Base-by-base conservation (phyloP, 495 filamentous ascomycete genomes). In the Penicillium malachiteum region DNA sequence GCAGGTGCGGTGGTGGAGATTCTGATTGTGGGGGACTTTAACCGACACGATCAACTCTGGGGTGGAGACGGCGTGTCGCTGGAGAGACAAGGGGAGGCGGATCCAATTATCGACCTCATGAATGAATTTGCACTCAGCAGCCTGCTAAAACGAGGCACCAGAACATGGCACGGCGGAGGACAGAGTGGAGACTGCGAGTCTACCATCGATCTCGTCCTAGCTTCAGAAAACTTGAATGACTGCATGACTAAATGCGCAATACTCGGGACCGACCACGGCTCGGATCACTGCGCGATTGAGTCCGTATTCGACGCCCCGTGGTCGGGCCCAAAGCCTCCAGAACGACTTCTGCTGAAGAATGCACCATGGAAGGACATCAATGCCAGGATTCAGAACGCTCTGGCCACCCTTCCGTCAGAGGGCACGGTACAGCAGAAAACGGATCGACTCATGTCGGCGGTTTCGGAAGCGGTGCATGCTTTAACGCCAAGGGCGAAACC, bases 21-120 rank as follows among this genome's bases (percentile, higher is more conserved):
- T 37, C 50, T 65, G 52, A 51, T 73, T 54, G 44, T 63, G 48
- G 66, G 68, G 41, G 66, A 74, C 61, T 71, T 71, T 46, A 72
- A 72, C 55, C 63, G 60, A 41, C 59, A 70, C 57, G 62, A 75
- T 62, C 62, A 65, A 53, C 60, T 74, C 10, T 76, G 57, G 69
- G 71, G 69, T 62, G 70, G 67, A 62, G 69, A 71, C 48, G 50
- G 64, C 12, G 58, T 74, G 37, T 58, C 58, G n/a, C 49, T 44
- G 30, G 46, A 21, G 32, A 66, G 63, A 48, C 62, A 73, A 38
- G 70, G 68, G 18, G 65, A 75, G 57, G 70, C 66, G 37, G 68
- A 65, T 48, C 59, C 54, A 40, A 70, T 72, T 42, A 70, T 75
- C 38, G 57, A 74, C 40, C 52, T 72, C 33, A 74, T 73, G 50